Evolutionary conservation across 768 basidiomycete species (phyloP), one percentile per base, ranked within the genome.

Genomic region (Phlegmacium glaucopus): DNA sequence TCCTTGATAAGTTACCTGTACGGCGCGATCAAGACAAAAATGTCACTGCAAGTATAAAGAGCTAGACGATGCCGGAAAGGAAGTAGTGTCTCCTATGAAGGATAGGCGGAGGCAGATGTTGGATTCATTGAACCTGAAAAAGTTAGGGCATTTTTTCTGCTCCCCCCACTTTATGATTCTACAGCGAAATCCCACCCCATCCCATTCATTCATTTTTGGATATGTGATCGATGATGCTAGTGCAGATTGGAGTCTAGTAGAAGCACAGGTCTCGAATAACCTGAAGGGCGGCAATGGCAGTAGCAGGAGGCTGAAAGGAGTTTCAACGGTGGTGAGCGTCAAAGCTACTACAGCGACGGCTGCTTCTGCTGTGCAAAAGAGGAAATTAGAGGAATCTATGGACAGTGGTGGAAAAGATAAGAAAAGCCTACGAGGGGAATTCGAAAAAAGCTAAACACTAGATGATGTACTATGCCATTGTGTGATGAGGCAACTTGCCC

Each of bases 41-140:
- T 2, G 67, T 80, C 18, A 57, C 70, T 42, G 63, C 61, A 6
- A 66, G 63, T 12, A 82, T 38, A 78, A 83, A 7, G 90, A 94
- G 58, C 68, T 92, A 10, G 74, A 87, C 16, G 83, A 85, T 51
- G 93, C 89, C 0, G 94, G 89, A 0, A 78, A 82, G 51, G 81
- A 85, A 62, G 87, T 76, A 48, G 74, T 78, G 38, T 78, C 79
- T 52, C 85, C 78, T 42, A 72, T 85, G 47, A 67, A 80, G 54
- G 85, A 87, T 67, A 79, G 86, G 64, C 94, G 97, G 67, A 75
- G 86, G 17, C 87, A 88, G 65, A 82, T 97, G 75, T 83, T 98
- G 41, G 83, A 91, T 54, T 79, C 89, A 16, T 75, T 99, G 26
- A 93, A 97, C 69, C 68, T 97, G 50, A 80, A 75, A 68, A 86